Evolutionary conservation across 2,329 filamentous ascomycete genomes (phyloP).

Genomic region (Ramularia endophylla): DNA sequence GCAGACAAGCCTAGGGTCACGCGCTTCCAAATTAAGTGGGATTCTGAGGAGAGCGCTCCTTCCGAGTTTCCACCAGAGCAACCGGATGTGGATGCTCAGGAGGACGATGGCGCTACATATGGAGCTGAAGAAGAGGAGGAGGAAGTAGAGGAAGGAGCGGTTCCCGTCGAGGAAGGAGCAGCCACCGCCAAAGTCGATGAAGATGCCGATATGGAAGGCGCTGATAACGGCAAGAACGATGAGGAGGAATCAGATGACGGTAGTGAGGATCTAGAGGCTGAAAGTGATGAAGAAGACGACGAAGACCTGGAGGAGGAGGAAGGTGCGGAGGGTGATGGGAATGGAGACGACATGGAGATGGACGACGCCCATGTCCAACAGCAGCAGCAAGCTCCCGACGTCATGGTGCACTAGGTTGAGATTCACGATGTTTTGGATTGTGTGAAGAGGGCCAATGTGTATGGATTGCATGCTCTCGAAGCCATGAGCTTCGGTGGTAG

Average conservation of each 20-base stretch:
- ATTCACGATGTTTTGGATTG: no score
- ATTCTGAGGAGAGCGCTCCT: conserved; percentile 94
- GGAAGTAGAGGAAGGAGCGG: conserved; percentile 59
- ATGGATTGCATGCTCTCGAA: no score
- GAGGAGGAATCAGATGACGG: conserved; percentile 60
- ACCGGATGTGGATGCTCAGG: conserved; percentile 81
- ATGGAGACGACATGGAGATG: conserved; percentile 28
- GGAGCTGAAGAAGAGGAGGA: conserved; percentile 77
- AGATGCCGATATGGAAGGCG: conserved; percentile 71
- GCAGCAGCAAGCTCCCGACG: conserved; percentile 17
- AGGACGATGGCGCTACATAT: conserved; percentile 79
- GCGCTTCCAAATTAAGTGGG: conserved; percentile 98
- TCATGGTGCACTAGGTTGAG: conserved; percentile 22
- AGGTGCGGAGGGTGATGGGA: conserved; percentile 20
- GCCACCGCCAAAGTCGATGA: conserved; percentile 39
- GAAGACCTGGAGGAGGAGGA: conserved; percentile 38
- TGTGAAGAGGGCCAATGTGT: no score
- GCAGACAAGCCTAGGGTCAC: conserved; percentile 97
- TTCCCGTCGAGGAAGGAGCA: conserved; percentile 46
- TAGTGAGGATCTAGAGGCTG: conserved; percentile 47
- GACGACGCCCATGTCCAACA: conserved; percentile 16
- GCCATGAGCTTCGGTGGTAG: no score
- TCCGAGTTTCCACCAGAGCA: conserved; percentile 96
- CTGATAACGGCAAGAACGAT: conserved; percentile 54
- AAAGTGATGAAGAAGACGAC: conserved; percentile 40